Evolutionary conservation across 805 yeast species (phyloP).

Genomic region (Candida odintsovae): DNA sequence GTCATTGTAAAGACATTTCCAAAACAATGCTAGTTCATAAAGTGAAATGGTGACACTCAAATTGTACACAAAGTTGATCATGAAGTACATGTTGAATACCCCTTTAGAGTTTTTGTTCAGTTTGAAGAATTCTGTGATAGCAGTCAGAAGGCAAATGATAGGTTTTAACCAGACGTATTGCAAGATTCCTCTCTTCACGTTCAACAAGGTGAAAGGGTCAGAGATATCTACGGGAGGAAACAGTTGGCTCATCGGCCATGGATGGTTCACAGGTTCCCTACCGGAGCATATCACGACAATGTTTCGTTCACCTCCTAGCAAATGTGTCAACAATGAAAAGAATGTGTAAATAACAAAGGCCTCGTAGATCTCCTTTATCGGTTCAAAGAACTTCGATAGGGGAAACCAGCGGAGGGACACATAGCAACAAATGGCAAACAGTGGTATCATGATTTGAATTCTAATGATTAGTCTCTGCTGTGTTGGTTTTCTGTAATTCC

Average conservation of each 20-base stretch:
- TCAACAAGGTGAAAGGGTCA: constrained; percentile 74
- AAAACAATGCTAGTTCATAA: constrained; percentile 81
- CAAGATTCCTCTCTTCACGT: constrained; percentile 75
- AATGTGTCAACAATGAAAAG: constrained; percentile 71
- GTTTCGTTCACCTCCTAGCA: constrained; percentile 88
- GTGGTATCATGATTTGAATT: constrained; percentile 75
- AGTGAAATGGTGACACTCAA: constrained; percentile 74
- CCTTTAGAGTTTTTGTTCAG: constrained; percentile 38
- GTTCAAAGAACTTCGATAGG: constrained; percentile 51
- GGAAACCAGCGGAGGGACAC: constrained; percentile 43
- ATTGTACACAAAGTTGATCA: constrained; percentile 71
- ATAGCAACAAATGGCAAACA: constrained; percentile 71
- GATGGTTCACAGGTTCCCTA: constrained; percentile 63
- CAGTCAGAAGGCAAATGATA: constrained; percentile 53
- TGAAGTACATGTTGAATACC: constrained; percentile 44
- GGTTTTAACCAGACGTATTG: constrained; percentile 98
- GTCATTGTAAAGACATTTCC: constrained; percentile 84
- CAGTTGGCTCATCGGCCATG: constrained; percentile 44
- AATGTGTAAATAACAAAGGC: constrained; percentile 95
- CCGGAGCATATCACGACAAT: constrained; percentile 71
- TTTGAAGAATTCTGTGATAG: constrained; percentile 41
- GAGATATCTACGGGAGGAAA: constrained; percentile 68
- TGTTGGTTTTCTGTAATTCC: constrained; percentile 80
- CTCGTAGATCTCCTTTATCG: constrained; percentile 84
- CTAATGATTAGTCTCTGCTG: constrained; percentile 83